These are phyloP conservation scores for Odontarrhena argentea DNA, from an alignment of 345 rosid species.

Conservation along the genomic window DNA sequence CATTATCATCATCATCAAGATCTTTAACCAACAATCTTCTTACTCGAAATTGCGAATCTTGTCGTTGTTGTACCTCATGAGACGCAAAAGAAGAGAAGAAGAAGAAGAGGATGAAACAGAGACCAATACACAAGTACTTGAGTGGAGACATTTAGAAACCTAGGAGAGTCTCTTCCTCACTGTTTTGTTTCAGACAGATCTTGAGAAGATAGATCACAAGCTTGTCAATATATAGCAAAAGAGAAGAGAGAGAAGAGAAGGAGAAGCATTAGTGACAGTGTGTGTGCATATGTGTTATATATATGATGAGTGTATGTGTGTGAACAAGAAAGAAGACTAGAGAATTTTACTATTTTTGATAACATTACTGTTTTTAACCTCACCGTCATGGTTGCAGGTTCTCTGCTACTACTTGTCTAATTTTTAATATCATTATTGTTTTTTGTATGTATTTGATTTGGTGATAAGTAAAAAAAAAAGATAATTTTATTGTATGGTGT, in stretches of 20 bases:
- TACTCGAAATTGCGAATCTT: constrained; percentile 35
- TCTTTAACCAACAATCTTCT: constrained; percentile 50
- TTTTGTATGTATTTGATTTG: constrained; percentile 13
- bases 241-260: constrained; percentile 4
- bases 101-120: constrained; percentile 43
- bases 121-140: constrained; percentile 46
- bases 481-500: constrained; percentile 4
- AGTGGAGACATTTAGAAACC: constrained; percentile 54
- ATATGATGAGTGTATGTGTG: constrained; percentile 31
- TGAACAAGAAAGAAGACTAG: constrained; percentile 41
- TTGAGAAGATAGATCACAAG: constrained; percentile 35
- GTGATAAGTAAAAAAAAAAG: constrained; percentile 14
- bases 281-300: constrained; percentile 27
- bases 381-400: constrained; percentile 39
- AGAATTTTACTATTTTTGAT: constrained; percentile 35
- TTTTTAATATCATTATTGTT: not conserved
- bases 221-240: constrained; percentile 42
- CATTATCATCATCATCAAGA: constrained; percentile 35
- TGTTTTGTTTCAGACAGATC: constrained; percentile 43
- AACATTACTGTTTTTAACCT: constrained; percentile 33
- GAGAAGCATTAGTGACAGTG: constrained; percentile 34
- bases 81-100: constrained; percentile 34
- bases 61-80: constrained; percentile 33
- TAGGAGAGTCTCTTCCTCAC: constrained; percentile 26
- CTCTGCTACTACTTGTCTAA: constrained; percentile 34